Evolutionary conservation across 352 stramenopile species (phyloP), one percentile per base, ranked within the genome.

Genomic region (Globisporangium acanthophoron): DNA sequence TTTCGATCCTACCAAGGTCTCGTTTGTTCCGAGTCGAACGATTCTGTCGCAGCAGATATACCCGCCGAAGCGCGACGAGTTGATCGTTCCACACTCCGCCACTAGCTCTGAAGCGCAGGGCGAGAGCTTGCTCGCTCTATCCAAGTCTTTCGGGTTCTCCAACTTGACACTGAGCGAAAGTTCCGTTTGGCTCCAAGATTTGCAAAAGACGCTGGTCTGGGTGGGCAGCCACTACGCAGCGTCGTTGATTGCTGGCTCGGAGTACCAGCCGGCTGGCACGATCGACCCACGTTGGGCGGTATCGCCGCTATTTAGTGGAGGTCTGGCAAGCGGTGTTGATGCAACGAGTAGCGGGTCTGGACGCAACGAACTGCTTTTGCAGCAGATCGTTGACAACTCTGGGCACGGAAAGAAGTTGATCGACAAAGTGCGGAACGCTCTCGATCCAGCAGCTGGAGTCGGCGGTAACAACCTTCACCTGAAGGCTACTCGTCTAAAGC

Each of bases 331-430:
- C 61, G 21, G 50, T 5, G 4, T 9, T 16, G 20, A 57, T 15
- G 33, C 7, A 0, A 6, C 8, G 52, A 27, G 33, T 29, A 58
- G 59, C 3, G 58, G 61, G 11, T 54, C 37, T 2, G 54, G 62
- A 45, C 69, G 76, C 27, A 92, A 92, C 47, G 66, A 79, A 37
- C 35, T 60, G 0, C 69, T 95, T 21, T 58, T 95, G 12, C 60
- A 79, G 33, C 83, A 95, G 66, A 90, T 93, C 45, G 61, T 93
- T 7, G 67, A 89, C 44, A 88, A 90, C 47, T 54, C 74, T 41
- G 85, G 85, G 9, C 71, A 73, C 39, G 85, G 85, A 0, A 89
- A 89, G 57, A 95, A 89, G 44, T 61, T 95, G 7, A 57, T 96
- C 0, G 86, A 96, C 21, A 91, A 85, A 61, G 77, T 96, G 6